phyloP scores from a whole-genome alignment of 2,329 filamentous ascomycete species.

The Penicillium psychrosexuale region DNA sequence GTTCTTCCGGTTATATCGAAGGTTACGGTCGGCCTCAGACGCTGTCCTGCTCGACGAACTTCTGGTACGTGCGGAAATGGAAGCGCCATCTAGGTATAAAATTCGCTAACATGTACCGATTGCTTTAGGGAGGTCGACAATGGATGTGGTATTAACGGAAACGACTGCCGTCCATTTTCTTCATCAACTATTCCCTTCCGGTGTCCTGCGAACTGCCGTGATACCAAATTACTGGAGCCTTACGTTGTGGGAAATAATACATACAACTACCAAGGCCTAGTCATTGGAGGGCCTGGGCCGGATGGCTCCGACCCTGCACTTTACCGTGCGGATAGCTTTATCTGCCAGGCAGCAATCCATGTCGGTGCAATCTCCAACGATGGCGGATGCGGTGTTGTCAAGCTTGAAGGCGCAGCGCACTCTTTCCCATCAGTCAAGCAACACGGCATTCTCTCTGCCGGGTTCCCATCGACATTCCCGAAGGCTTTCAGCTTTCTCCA shows the following conservation, averaged over 20 bases:
- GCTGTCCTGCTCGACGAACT: conserved; percentile 46
- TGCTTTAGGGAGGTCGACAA: conserved; percentile 41
- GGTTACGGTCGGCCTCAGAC: conserved; percentile 47
- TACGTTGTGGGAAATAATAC: conserved; percentile 52
- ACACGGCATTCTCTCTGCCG: conserved; percentile 73
- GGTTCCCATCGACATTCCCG: conserved; percentile 86
- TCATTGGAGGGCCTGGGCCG: conserved; percentile 50
- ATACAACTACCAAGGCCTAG: conserved; percentile 51
- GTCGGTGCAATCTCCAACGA: conserved; percentile 70
- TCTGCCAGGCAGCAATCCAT: conserved; percentile 82
- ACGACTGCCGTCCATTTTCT: conserved; percentile 55
- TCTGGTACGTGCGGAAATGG: conserved; percentile 38
- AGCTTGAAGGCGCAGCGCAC: conserved; percentile 65
- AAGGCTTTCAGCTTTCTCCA: conserved; percentile 76
- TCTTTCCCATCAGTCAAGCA: conserved; percentile 62
- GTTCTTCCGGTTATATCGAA: conserved; percentile 47
- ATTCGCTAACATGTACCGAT: conserved; percentile 7
- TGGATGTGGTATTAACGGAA: conserved; percentile 54
- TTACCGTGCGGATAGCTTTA: conserved; percentile 86
- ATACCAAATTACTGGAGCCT: conserved; percentile 49
- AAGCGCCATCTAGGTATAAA: neutral
- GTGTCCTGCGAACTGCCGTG: conserved; percentile 55
- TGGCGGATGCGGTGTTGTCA: conserved; percentile 80
- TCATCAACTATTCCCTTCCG: conserved; percentile 53
- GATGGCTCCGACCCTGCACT: conserved; percentile 48